A percentile compares a stretch with the other conserved stretches of the same genome.
phyloP scores from a whole-genome alignment of 306 rosid species.

The Adenanthera pavonina region DNA sequence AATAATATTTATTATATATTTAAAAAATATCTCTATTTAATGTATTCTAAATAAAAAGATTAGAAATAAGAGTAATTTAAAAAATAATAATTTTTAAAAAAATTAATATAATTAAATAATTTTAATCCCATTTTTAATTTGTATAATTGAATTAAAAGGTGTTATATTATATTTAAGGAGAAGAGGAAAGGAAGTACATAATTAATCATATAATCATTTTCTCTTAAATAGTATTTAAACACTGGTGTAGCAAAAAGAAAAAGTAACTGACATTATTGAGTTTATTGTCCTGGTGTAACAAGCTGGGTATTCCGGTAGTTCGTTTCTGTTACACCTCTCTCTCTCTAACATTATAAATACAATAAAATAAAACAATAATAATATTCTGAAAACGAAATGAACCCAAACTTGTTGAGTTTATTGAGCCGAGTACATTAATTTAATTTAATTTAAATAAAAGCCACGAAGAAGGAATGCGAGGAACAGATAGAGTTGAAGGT shows the following conservation, averaged over 20 bases:
- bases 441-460: not conserved
- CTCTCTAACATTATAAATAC: not conserved
- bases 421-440: not conserved
- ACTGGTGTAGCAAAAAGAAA: not conserved
- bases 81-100: too few relatives aligned
- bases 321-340: not conserved
- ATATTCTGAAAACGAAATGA: not conserved
- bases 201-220: conserved; percentile 46
- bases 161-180: too few relatives aligned
- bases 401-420: conserved; percentile 32
- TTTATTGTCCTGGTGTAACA: not conserved
- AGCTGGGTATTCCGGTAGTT: not conserved
- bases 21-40: too few relatives aligned
- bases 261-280: too few relatives aligned
- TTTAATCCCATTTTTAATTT: too few relatives aligned
- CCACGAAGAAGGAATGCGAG: too few relatives aligned
- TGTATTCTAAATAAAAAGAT: too few relatives aligned
- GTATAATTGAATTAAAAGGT: too few relatives aligned
- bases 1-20: too few relatives aligned
- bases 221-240: not conserved
- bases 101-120: too few relatives aligned
- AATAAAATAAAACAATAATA: not conserved
- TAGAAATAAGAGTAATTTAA: too few relatives aligned
- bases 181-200: not conserved
- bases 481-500: not conserved